Evolutionary conservation across 345 rosid genomes (phyloP), one percentile per base, ranked within the genome.

Genomic region (Lepidium didymum): DNA sequence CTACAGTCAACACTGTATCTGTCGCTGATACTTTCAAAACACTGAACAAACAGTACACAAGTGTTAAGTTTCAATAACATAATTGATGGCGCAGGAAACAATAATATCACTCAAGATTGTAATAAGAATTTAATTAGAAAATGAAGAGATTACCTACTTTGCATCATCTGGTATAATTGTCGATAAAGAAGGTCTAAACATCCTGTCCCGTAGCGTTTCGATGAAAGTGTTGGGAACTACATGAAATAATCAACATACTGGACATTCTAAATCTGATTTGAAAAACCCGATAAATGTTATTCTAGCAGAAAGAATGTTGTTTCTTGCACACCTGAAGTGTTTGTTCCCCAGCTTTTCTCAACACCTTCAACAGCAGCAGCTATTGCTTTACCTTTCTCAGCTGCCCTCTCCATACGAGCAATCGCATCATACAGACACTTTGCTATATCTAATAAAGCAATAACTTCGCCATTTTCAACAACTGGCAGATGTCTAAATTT

Each of bases 361-460:
- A 88, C 98, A 35, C 98, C 99, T 89, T 95, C 99, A 49, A 95
- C 99, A 5, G 98, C 97, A 33, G 99, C 98, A 79, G 99, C 98
- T 67, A 95, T 89, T 36, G 98, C 99, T 64, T 95, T 95, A 64
- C 99, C 97, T 73, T 95, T 95, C 79, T 95, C 99, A 77, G 96
- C 94, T 27, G 94, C 94, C 77, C 99, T 95, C 81, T 95, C 99
- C 99, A 95, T 77, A 44, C 99, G 96, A 66, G 97, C 96, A 80
- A 95, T 95, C 16, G 99, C 97, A 81, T 95, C 99, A 55, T 91
- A 89, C 54, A 95, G 73, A 81, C 99, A 95, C 81, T 95, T 95
- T 6, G 99, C 94, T 78, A 91, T 95, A 62, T 95, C 98, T 33
- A 95, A 87, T 63, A 95, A 78, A 59, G 99, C 99, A 82, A 95